Percentiles rank a stretch among this genome's conserved stretches.
Conservation (phyloP, 352 stramenopile species). For the Globisporangium yorkense region DNA sequence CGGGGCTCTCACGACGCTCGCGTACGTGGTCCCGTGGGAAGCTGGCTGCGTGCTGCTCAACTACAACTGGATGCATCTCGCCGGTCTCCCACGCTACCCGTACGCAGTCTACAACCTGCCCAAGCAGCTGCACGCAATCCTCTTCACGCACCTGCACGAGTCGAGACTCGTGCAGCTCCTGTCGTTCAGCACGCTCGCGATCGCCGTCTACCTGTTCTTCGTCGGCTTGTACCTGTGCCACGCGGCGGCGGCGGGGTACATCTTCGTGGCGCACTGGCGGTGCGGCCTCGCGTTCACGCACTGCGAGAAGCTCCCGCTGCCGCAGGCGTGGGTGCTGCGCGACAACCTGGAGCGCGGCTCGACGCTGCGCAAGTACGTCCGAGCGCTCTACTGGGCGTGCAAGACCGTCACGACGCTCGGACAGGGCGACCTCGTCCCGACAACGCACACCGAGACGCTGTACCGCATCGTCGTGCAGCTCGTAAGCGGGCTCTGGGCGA, state of each 20-base stretch:
- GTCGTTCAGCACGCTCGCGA: slow-evolving; percentile 42
- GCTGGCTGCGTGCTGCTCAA: slow-evolving; percentile 17
- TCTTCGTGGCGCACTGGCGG: slow-evolving; percentile 45
- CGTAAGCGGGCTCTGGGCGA: slow-evolving; percentile 57
- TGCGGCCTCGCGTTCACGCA: slow-evolving; percentile 33
- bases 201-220: slow-evolving; percentile 34
- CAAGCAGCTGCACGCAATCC: slow-evolving; percentile 15
- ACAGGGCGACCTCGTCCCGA: slow-evolving; percentile 60
- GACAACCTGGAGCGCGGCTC: slow-evolving; percentile 49
- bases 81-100: slow-evolving; percentile 22
- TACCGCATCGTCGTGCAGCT: slow-evolving; percentile 66
- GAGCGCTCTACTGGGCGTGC: slow-evolving; percentile 61
- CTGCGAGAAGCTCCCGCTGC: slow-evolving; percentile 20
- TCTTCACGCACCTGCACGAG: slow-evolving; percentile 19
- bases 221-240: slow-evolving; percentile 55
- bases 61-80: slow-evolving; percentile 42
- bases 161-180: slow-evolving; percentile 22
- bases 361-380: slow-evolving; percentile 41
- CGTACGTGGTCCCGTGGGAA: slow-evolving; percentile 31
- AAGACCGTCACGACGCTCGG: slow-evolving; percentile 70
- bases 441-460: slow-evolving; percentile 40
- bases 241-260: slow-evolving; percentile 48
- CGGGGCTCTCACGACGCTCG: slow-evolving; percentile 1
- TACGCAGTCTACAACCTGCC: slow-evolving; percentile 14
- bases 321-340: slow-evolving; percentile 49